Percentiles rank a stretch among this genome's conserved stretches.
Evolutionary conservation across 352 stramenopile species (phyloP).

Genomic region (Globisporangium iwayamae): DNA sequence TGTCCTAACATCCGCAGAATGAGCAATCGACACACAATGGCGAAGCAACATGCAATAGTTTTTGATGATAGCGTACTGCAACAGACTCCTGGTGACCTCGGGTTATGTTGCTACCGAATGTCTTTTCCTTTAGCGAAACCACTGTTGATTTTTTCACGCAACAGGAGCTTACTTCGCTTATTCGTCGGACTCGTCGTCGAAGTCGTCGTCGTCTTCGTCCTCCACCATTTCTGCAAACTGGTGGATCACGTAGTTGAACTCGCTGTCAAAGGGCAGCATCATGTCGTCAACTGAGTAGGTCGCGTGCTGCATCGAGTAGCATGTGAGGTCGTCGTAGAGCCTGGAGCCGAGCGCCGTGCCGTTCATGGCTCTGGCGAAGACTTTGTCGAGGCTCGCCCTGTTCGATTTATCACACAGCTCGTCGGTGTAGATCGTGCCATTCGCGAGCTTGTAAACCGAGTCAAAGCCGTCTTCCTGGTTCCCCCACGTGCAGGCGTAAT

Average conservation of each 20-base stretch:
- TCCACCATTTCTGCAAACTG: not conserved
- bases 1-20: too few relatives aligned
- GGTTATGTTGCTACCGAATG: too few relatives aligned
- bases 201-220: not conserved
- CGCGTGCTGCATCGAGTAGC: conserved; percentile 1
- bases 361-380: not conserved
- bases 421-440: not conserved
- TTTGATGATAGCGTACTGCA: too few relatives aligned
- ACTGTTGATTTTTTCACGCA: too few relatives aligned
- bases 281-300: not conserved
- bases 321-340: not conserved
- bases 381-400: not conserved
- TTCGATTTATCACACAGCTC: not conserved
- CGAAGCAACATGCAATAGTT: too few relatives aligned
- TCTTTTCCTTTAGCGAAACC: too few relatives aligned
- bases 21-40: too few relatives aligned
- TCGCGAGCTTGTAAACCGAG: not conserved
- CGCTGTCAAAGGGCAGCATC: not conserved
- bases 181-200: not conserved
- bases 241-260: not conserved
- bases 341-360: not conserved
- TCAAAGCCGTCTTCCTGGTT: not conserved
- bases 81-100: too few relatives aligned
- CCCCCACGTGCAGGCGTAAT: not conserved
- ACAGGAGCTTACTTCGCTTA: too few relatives aligned